Conservation (phyloP, 306 rosid genomes). For the Castanospermum australe region DNA sequence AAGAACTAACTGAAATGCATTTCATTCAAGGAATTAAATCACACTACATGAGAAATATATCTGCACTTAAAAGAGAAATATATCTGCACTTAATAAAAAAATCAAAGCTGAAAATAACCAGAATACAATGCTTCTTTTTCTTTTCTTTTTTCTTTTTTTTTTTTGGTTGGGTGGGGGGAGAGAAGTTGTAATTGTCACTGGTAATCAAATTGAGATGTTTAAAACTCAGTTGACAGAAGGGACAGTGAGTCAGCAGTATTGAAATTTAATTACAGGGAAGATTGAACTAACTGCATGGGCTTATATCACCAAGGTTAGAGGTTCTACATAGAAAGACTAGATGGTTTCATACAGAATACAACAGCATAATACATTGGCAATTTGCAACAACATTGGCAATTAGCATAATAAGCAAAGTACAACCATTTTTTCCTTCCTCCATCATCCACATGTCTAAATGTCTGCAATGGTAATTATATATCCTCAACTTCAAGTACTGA, state of each 20-base stretch:
- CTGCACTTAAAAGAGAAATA: not conserved
- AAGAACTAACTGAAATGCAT: not conserved
- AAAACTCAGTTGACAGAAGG: constrained; percentile 11
- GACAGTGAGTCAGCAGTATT: not conserved
- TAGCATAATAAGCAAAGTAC: not conserved
- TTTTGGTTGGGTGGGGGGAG: not conserved
- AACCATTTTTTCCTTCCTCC: constrained; percentile 8
- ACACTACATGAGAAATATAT: constrained; percentile 1
- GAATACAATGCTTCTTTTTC: not conserved
- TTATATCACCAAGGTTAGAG: not conserved
- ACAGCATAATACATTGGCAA: no score
- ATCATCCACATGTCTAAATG: not conserved
- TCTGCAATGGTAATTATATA: not conserved
- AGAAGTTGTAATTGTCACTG: not conserved
- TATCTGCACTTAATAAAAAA: not conserved
- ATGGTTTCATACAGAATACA: constrained; percentile 24
- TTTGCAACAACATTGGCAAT: not conserved
- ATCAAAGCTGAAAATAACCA: not conserved
- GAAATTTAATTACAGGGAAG: not conserved
- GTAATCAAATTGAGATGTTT: constrained; percentile 1
- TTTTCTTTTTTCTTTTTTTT: not conserved
- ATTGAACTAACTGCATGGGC: not conserved
- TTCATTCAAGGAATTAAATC: not conserved
- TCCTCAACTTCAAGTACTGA: constrained; percentile 4
- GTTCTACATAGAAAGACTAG: constrained; percentile 13